These are phyloP conservation scores for Talaromyces sp. DNA, from an alignment of 2,329 filamentous ascomycete genomes.

Conservation along the genomic window DNA sequence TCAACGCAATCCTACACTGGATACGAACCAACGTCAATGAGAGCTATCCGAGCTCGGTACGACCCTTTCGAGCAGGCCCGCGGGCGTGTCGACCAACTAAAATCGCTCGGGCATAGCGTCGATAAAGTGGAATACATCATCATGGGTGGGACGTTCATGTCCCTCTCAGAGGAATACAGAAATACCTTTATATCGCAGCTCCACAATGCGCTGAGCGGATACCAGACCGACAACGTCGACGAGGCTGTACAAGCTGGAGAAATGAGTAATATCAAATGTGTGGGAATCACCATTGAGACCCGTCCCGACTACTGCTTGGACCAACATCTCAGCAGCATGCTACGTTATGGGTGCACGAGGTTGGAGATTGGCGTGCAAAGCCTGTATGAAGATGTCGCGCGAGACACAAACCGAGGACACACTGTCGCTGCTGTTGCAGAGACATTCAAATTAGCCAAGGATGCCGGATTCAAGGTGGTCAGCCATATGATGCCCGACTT, in stretches of 20 bases:
- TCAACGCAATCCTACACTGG: slow-evolving; percentile 98
- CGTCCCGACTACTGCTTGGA: slow-evolving; percentile 94
- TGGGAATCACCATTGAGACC: slow-evolving; percentile 98
- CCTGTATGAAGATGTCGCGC: slow-evolving; percentile 95
- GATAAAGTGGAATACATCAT: slow-evolving; percentile 99
- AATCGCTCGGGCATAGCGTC: slow-evolving; percentile 89
- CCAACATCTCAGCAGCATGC: slow-evolving; percentile 91
- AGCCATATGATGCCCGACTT: slow-evolving; percentile 99
- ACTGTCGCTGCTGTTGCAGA: slow-evolving; percentile 93
- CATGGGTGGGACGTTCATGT: slow-evolving; percentile 99
- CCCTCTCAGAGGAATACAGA: slow-evolving; percentile 78
- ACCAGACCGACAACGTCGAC: slow-evolving; percentile 89
- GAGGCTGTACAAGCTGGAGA: slow-evolving; percentile 91
- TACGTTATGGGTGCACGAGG: slow-evolving; percentile 94
- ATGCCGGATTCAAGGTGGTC: slow-evolving; percentile 97
- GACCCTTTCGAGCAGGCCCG: slow-evolving; percentile 97
- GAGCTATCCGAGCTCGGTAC: slow-evolving; percentile 92
- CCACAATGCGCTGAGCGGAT: slow-evolving; percentile 94
- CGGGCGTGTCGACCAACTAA: slow-evolving; percentile 93
- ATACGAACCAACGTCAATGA: slow-evolving; percentile 98
- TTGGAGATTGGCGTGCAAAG: slow-evolving; percentile 95
- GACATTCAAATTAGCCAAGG: slow-evolving; percentile 95
- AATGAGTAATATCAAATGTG: slow-evolving; percentile 96
- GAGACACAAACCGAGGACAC: slow-evolving; percentile 94
- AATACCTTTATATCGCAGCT: slow-evolving; percentile 93